Base-by-base conservation (phyloP, 1,139 yeast species). In the Tardiomyces digboiensis region DNA sequence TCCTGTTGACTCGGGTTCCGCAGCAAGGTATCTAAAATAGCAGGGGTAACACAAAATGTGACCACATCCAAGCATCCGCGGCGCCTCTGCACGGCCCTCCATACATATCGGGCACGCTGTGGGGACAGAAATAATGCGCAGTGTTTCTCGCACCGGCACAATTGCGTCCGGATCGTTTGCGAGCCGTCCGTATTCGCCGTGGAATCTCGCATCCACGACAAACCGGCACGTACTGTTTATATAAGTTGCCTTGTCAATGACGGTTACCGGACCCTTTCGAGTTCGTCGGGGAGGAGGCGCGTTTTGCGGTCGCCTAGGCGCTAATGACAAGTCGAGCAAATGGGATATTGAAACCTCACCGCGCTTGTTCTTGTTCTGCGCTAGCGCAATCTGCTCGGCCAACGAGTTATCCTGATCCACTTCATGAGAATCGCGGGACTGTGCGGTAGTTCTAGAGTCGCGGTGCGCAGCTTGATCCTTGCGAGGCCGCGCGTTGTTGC, bases 21-120 rank as follows among this genome's bases (percentile, higher is more conserved):
- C 76, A 38, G 78, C 85, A 44, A 87, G 66, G 56, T 85, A 76
- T 36, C 89, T 75, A 44, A 87, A 62, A 36, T 89, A 64, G 60
- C 99, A 93, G 22, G 88, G 79, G 45, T 79, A 72, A 59, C 99
- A 93, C 57, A 91, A 75, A 13, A 88, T 74, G 59, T 93, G 99
- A 2, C 99, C 98, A 66, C 99, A 93, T 16, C 80, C 75, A 26
- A 88, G 78, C 97, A 93, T 93, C 45, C 97, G 70, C 1, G 98
- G 97, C 0, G 97, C 97, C 36, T 84, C 75, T 8, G 91, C 84
- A 19, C 80, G 82, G 44, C 85, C 94, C 26, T 82, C 75, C 16
- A 91, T 69, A 60, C 99, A 93, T 33, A 93, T 91, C 1, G 98
- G 97, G 60, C 99, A 93, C 21, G 72, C 77, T 45, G 81, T 76